phyloP scores from a whole-genome alignment of 176 grass and related monocot species.

The Avena sativa region DNA sequence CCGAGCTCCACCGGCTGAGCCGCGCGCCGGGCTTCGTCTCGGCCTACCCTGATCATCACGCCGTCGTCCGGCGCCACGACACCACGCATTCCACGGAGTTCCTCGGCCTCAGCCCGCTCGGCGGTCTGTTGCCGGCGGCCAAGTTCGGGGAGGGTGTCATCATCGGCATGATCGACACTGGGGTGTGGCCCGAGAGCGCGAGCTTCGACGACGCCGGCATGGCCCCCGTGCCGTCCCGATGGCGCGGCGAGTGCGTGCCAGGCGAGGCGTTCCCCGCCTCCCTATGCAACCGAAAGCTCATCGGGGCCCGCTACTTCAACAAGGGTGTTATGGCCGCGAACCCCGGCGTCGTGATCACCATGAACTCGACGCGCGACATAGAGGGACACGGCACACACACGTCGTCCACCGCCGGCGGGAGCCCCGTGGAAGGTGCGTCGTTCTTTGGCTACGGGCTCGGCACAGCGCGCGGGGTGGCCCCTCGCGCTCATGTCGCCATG shows the following conservation, averaged over 20 bases:
- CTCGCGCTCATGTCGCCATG: slow-evolving; percentile 67
- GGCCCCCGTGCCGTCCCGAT: slow-evolving; percentile 39
- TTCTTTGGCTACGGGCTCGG: slow-evolving; percentile 69
- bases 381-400: slow-evolving; percentile 79
- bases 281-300: slow-evolving; percentile 78
- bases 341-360: slow-evolving; percentile 47
- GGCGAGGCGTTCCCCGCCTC: slow-evolving; percentile 49
- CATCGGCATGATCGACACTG: slow-evolving; percentile 61
- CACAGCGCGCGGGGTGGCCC: slow-evolving; percentile 54
- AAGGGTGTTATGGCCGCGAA: slow-evolving; percentile 52
- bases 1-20: slow-evolving; percentile 36
- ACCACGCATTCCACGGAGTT: slow-evolving; percentile 65
- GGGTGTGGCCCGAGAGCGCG: slow-evolving; percentile 57
- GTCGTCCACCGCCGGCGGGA: slow-evolving; percentile 63
- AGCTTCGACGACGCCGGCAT: slow-evolving; percentile 52
- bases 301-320: slow-evolving; percentile 78
- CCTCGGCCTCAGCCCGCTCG: slow-evolving; percentile 9
- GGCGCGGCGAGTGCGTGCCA: slow-evolving; percentile 55
- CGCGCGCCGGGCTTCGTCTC: slow-evolving; percentile 41
- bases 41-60: slow-evolving; percentile 37
- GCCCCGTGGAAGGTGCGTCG: slow-evolving; percentile 50
- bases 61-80: slow-evolving; percentile 26
- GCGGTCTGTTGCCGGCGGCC: slow-evolving; percentile 44
- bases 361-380: slow-evolving; percentile 65
- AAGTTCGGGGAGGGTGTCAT: slow-evolving; percentile 54